Conservation (phyloP, 2,329 filamentous ascomycete species). For the Chrysosporium queenslandicum region DNA sequence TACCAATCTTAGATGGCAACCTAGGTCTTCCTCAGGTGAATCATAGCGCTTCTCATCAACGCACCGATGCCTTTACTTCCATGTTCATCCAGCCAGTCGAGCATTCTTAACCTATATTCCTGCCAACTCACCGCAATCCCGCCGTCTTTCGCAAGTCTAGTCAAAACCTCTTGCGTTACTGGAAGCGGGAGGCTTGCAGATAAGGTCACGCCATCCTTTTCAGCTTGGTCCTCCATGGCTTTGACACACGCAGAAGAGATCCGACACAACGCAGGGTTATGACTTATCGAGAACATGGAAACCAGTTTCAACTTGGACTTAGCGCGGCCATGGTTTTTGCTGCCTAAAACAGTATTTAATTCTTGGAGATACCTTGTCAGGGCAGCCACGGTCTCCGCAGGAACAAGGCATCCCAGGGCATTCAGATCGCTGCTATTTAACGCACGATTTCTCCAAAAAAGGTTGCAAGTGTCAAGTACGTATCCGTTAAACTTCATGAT, state of each 20-base stretch:
- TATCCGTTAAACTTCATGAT: constrained; percentile 69
- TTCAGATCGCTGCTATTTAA: constrained; percentile 57
- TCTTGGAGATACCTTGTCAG: constrained; percentile 36
- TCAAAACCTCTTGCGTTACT: constrained; percentile 58
- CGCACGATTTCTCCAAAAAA: constrained; percentile 65
- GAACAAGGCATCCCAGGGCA: constrained; percentile 45
- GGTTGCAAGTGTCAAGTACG: constrained; percentile 79
- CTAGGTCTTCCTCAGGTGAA: constrained; percentile 50
- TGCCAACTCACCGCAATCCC: constrained; percentile 61
- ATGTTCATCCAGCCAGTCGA: constrained; percentile 55
- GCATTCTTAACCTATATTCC: constrained; percentile 62
- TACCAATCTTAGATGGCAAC: not conserved
- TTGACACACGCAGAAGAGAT: constrained; percentile 41
- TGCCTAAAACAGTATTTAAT: constrained; percentile 28
- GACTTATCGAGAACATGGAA: constrained; percentile 40
- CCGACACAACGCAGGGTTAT: constrained; percentile 38
- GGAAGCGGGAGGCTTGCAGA: constrained; percentile 40
- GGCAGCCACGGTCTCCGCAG: constrained; percentile 35
- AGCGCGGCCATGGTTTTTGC: constrained; percentile 5
- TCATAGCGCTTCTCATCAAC: constrained; percentile 74
- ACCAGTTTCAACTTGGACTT: constrained; percentile 30
- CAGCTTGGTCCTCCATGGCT: constrained; percentile 39
- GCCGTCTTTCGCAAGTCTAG: constrained; percentile 52
- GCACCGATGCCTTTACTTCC: constrained; percentile 58
- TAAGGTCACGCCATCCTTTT: constrained; percentile 20